Conservation (phyloP, 169 alveolate species). For the Cryptosporidium meleagridis region DNA sequence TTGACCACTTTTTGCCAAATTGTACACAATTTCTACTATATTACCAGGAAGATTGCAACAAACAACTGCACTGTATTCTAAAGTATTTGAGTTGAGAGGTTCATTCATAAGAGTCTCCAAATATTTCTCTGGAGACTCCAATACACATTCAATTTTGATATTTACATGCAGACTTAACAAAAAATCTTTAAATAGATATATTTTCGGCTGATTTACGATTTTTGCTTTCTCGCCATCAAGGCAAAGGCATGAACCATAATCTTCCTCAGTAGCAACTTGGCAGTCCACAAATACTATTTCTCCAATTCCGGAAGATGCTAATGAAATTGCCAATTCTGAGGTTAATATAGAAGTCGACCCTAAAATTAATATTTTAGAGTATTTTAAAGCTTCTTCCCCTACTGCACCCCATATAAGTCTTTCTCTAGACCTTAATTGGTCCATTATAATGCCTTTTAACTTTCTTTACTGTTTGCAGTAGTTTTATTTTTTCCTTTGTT, state of each 20-base stretch:
- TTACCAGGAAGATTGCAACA: conserved; percentile 24
- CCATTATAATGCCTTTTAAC: neutral
- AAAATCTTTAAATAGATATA: neutral
- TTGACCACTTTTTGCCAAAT: neutral
- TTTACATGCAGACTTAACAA: neutral
- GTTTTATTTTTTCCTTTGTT: neutral
- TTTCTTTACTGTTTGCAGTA: neutral
- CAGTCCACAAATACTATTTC: conserved; percentile 28
- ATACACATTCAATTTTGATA: conserved; percentile 6
- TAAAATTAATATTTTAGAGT: conserved; percentile 15
- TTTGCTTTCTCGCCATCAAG: neutral
- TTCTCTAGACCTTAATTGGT: conserved; percentile 32
- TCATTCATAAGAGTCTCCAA: neutral
- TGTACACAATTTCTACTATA: neutral
- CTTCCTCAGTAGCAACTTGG: neutral
- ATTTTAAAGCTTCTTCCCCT: conserved; percentile 13
- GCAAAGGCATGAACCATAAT: neutral
- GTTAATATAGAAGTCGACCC: conserved; percentile 36
- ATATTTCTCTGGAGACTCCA: conserved; percentile 33
- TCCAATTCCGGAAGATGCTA: conserved; percentile 24
- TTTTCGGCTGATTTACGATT: neutral
- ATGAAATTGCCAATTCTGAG: conserved; percentile 19
- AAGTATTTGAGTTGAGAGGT: neutral
- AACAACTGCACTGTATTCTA: neutral
- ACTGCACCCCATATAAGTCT: conserved; percentile 42